These are phyloP conservation scores for Saprolegnia parasitica DNA, from an alignment of 352 stramenopile genomes.

Conservation along the genomic window DNA sequence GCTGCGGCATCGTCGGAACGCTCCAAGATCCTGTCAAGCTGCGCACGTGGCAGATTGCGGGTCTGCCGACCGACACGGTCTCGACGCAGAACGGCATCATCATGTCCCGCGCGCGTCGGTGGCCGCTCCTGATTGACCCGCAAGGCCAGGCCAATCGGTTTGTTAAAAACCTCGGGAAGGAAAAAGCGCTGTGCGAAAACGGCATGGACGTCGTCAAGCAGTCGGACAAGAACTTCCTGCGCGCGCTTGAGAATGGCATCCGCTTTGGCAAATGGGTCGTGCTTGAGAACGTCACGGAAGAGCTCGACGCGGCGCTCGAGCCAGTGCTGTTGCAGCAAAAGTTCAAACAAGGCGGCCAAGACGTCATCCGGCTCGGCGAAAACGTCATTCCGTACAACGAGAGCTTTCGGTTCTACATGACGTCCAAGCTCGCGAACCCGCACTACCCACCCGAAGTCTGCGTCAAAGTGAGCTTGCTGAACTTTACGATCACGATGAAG, in stretches of 20 bases:
- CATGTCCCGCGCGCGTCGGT: conserved; percentile 75
- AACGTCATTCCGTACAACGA: conserved; percentile 91
- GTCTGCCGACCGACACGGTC: conserved; percentile 82
- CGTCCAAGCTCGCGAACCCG: conserved; percentile 90
- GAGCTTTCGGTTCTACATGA: conserved; percentile 89
- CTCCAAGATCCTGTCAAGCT: conserved; percentile 86
- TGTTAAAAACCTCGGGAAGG: conserved; percentile 84
- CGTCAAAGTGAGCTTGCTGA: conserved; percentile 89
- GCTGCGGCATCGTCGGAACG: conserved; percentile 83
- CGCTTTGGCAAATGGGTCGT: conserved; percentile 90
- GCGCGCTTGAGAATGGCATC: conserved; percentile 84
- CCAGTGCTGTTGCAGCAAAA: conserved; percentile 88
- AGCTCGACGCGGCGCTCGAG: conserved; percentile 87
- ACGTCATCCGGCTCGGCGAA: conserved; percentile 89
- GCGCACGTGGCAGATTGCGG: conserved; percentile 82
- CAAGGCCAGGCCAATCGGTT: conserved; percentile 91
- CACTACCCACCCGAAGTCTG: conserved; percentile 89
- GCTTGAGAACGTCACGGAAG: conserved; percentile 87
- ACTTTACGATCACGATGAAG: conserved; percentile 92
- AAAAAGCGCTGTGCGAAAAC: conserved; percentile 83
- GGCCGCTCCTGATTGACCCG: conserved; percentile 88
- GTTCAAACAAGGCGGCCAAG: conserved; percentile 89
- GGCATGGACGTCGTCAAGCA: conserved; percentile 90
- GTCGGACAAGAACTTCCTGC: conserved; percentile 83
- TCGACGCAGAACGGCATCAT: conserved; percentile 94